Base-by-base conservation (phyloP, 23 red algal genomes). In the Gracilaria caudata region DNA sequence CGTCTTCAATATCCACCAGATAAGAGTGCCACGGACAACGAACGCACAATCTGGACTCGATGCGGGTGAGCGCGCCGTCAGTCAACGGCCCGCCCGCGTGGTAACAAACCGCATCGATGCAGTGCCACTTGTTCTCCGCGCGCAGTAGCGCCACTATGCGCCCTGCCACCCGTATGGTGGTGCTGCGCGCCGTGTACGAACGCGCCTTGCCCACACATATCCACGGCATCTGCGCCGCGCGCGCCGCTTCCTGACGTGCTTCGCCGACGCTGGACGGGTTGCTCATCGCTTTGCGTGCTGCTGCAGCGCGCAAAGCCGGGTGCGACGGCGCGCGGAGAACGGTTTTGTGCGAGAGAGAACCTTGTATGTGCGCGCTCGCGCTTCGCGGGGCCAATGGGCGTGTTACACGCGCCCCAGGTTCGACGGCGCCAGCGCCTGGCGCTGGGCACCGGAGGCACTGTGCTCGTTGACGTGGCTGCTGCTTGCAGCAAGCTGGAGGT, bases 71-170 rank as follows among this genome's bases (percentile, higher is more conserved):
- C 70, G 56, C 35, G 12, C 72, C 92, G 35, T 63, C 49, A 5
- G n/a, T 8, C 20, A 94, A 79, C 71, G 92, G 92, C 37, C 92
- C 92, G 78, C 92, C 92, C 47, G 78, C 78, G 73, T 94, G 92
- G 92, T 87, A 94, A 40, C 92, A 94, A 9, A 73, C 71, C 34
- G 83, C 51, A 58, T 94, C 92, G 32, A 94, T 51, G 56, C 66
- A 77, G 30, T 21, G 49, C 68, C 72, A 88, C 25, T 25, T 25
- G 24, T 23, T 16, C 0, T 51, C 29, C 40, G 37, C 46, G 29
- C 72, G 61, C 40, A 93, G 32, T 14, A 93, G 23, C 44, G 70
- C 40, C 40, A 93, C 80, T 21, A 40, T 40, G 20, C 90, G 90
- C 5, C 49, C 55, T 26, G 43, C n/a, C 36, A 84, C 68, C 34